Conservation (phyloP, 148 eudicot species). For the Nyssa sinensis region DNA sequence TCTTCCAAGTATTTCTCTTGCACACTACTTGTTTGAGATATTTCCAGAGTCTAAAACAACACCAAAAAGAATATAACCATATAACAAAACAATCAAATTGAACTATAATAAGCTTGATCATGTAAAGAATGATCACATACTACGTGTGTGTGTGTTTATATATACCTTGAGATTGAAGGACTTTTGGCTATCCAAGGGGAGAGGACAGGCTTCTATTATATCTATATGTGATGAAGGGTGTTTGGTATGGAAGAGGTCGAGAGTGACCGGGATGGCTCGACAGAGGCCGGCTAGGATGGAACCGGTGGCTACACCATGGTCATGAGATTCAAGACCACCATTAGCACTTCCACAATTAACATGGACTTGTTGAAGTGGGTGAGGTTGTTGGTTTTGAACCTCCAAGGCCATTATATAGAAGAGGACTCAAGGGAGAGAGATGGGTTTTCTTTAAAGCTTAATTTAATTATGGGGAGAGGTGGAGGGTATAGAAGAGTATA, state of each 20-base stretch:
- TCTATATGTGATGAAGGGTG: neutral
- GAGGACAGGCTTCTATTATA: neutral
- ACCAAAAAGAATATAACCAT: neutral
- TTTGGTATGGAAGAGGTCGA: neutral
- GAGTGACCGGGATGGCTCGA: conserved; percentile 1
- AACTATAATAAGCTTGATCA: neutral
- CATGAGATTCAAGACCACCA: neutral
- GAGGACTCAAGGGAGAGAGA: conserved; percentile 30
- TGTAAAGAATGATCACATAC: neutral
- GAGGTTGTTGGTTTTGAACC: conserved; percentile 35
- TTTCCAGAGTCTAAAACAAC: neutral
- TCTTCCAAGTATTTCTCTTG: conserved; percentile 8
- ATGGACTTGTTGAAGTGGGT: conserved; percentile 16
- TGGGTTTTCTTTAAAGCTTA: conserved; percentile 52
- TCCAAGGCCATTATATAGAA: conserved; percentile 60
- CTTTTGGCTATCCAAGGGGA: neutral
- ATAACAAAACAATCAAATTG: neutral
- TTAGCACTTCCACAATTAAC: neutral
- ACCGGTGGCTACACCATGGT: neutral
- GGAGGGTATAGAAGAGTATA: conserved; percentile 4
- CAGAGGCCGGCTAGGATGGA: neutral
- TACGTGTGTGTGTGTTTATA: neutral
- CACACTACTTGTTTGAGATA: neutral
- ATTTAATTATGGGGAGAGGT: conserved; percentile 33
- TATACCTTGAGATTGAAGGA: conserved; percentile 16